Evolutionary conservation across 2,329 filamentous ascomycete species (phyloP).

Genomic region (Xylaria sp.): DNA sequence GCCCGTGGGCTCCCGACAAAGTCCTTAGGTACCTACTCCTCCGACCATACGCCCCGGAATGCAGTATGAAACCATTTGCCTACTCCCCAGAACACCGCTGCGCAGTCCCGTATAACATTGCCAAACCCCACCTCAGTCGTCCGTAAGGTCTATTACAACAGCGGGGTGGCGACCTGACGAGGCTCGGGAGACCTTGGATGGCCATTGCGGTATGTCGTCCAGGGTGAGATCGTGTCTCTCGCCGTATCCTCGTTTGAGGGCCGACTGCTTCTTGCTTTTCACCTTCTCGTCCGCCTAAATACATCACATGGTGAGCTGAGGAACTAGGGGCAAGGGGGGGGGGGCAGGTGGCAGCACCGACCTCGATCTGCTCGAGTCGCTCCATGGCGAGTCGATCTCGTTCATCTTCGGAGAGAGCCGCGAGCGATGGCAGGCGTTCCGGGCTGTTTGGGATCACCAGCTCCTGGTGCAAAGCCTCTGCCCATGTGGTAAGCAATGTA

Average conservation of each 20-base stretch:
- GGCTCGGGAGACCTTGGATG: constrained; percentile 20
- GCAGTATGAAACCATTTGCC: no score
- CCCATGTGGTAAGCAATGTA: neutral
- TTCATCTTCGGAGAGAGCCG: constrained; percentile 30
- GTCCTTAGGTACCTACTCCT: no score
- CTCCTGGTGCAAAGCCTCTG: constrained; percentile 38
- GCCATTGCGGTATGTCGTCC: constrained; percentile 7
- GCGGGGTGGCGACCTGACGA: constrained; percentile 11
- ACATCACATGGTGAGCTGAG: constrained; percentile 1
- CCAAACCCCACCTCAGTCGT: constrained; percentile 11
- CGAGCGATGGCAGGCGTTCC: constrained; percentile 22
- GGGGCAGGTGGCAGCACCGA: constrained; percentile 7
- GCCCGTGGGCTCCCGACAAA: no score
- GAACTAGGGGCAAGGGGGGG: neutral
- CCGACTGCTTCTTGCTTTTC: constrained; percentile 13
- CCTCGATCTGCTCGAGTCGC: constrained; percentile 33
- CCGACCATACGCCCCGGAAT: no score
- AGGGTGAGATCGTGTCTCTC: constrained; percentile 34
- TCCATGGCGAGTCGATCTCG: constrained; percentile 36
- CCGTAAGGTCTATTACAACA: constrained; percentile 30
- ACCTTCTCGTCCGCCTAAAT: constrained; percentile 12
- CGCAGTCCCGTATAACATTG: no score
- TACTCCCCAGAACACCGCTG: no score
- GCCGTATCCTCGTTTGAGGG: constrained; percentile 34
- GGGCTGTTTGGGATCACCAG: constrained; percentile 36